These are phyloP conservation scores for Luvunga scandens DNA, from an alignment of 345 rosid species.

Conservation along the genomic window DNA sequence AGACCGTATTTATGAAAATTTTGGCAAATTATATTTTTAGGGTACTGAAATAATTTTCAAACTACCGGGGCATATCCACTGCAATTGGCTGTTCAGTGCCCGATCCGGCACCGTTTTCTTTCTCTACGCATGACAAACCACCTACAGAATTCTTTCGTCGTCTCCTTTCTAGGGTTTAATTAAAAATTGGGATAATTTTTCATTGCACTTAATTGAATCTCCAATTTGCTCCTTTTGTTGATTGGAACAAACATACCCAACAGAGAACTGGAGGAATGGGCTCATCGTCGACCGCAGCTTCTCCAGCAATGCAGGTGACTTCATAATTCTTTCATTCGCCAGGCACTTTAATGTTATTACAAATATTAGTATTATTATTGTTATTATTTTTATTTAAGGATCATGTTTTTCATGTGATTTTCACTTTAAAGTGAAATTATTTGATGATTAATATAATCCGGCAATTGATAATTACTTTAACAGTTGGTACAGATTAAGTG, in stretches of 20 bases:
- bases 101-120: background rate
- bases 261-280: slow-evolving; percentile 19
- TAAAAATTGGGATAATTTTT: background rate
- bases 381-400: background rate
- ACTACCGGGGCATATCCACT: too few relatives aligned
- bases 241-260: background rate
- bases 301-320: slow-evolving; percentile 27
- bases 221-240: background rate
- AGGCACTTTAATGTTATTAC: background rate
- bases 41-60: too few relatives aligned
- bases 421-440: background rate
- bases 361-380: background rate
- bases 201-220: background rate
- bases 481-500: background rate
- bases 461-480: background rate
- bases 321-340: background rate
- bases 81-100: background rate
- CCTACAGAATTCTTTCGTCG: background rate
- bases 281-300: slow-evolving; percentile 27
- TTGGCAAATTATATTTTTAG: too few relatives aligned
- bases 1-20: too few relatives aligned
- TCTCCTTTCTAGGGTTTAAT: slow-evolving; percentile 1
- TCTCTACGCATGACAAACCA: background rate
- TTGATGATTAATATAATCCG: background rate
- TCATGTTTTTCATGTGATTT: background rate